A percentile compares a stretch with the other conserved stretches of the same genome.
phyloP scores from a whole-genome alignment of 2,329 filamentous ascomycete genomes.

The Apiospora marii region DNA sequence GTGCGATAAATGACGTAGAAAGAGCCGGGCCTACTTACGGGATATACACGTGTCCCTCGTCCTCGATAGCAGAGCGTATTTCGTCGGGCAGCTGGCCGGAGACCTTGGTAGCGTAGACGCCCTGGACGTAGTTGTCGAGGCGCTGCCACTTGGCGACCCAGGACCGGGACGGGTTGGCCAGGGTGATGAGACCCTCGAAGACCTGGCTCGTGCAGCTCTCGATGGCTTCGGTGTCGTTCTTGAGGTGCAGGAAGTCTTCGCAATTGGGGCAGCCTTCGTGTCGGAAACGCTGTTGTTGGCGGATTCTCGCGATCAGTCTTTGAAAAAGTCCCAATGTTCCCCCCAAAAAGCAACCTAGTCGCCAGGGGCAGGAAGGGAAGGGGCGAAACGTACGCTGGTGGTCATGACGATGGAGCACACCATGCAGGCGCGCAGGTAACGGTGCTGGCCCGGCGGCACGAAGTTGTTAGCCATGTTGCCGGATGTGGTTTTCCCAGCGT shows the following conservation, averaged over 20 bases:
- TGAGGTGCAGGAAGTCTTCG: slow-evolving; percentile 87
- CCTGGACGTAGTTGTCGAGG: slow-evolving; percentile 84
- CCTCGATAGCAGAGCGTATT: slow-evolving; percentile 65
- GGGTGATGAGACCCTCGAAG: slow-evolving; percentile 89
- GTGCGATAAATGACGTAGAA: slow-evolving; percentile 48
- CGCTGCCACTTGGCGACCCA: slow-evolving; percentile 99
- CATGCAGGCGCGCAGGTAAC: slow-evolving; percentile 96
- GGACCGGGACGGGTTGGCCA: slow-evolving; percentile 81
- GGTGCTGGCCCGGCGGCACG: slow-evolving; percentile 77
- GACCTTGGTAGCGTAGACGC: slow-evolving; percentile 95
- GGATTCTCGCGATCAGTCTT: slow-evolving; percentile 17
- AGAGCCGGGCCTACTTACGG: slow-evolving; percentile 59
- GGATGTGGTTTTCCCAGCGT: slow-evolving; percentile 3
- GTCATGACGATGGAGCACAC: slow-evolving; percentile 95
- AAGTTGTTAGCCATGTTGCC: slow-evolving; percentile 63
- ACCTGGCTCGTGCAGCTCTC: slow-evolving; percentile 95
- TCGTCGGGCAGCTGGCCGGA: slow-evolving; percentile 79
- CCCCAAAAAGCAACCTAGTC: neutral
- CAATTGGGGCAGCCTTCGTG: slow-evolving; percentile 94
- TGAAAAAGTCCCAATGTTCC: neutral
- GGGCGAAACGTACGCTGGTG: slow-evolving; percentile 64
- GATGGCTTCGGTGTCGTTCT: slow-evolving; percentile 80
- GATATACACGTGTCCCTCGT: slow-evolving; percentile 71
- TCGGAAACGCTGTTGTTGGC: slow-evolving; percentile 74
- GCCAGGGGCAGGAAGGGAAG: slow-evolving; percentile 23